phyloP scores from a whole-genome alignment of 2,329 filamentous ascomycete species.

The Ophiostoma perfectum region DNA sequence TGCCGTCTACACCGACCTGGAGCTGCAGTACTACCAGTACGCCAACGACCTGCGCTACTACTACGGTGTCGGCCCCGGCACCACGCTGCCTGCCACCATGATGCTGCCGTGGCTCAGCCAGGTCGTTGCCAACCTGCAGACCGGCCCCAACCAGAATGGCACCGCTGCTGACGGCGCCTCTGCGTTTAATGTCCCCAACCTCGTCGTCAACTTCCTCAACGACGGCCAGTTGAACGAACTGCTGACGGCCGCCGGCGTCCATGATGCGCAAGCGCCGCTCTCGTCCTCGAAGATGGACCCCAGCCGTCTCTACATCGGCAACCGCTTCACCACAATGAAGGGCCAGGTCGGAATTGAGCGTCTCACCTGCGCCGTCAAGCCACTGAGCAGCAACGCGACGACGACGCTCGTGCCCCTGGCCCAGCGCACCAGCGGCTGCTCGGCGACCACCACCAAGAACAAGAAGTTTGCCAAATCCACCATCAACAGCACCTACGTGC shows the following conservation, averaged over 20 bases:
- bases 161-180: conserved; percentile 40
- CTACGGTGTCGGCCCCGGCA: conserved; percentile 57
- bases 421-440: conserved; percentile 18
- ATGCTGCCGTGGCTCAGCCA: conserved; percentile 57
- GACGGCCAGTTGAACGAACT: conserved; percentile 62
- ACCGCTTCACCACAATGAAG: conserved; percentile 56
- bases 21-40: conserved; percentile 61
- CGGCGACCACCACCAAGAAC: conserved; percentile 14
- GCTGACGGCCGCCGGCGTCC: conserved; percentile 54
- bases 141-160: conserved; percentile 48
- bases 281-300: conserved; percentile 43
- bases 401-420: conserved; percentile 18
- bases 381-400: conserved; percentile 18
- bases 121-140: conserved; percentile 47
- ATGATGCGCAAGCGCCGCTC: conserved; percentile 50
- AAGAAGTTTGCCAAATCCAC: conserved; percentile 18
- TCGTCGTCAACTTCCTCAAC: conserved; percentile 59
- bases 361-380: conserved; percentile 44
- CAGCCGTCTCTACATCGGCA: conserved; percentile 49
- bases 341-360: conserved; percentile 62
- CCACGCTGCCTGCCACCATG: conserved; percentile 49
- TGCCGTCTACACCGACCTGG: conserved; percentile 54
- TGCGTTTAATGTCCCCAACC: conserved; percentile 47
- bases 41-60: conserved; percentile 63
- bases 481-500: conserved; percentile 43